Evolutionary conservation across 164 flowering plant species (phyloP).

Genomic region (Nelumbo lutea): DNA sequence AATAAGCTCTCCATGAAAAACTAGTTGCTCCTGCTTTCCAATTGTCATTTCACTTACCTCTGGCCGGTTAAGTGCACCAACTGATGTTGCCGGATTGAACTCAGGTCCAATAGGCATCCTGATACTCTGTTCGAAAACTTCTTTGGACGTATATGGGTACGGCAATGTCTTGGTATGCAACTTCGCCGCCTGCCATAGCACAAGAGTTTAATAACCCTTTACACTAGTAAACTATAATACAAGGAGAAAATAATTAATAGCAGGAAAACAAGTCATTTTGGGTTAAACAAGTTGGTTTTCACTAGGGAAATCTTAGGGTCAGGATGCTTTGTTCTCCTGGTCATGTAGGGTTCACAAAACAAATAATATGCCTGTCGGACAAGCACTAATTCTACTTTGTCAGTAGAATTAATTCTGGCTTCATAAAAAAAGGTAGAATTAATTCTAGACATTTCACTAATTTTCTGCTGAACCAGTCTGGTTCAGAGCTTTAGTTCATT

Average conservation of each 20-base stretch:
- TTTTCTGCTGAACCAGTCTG: too few species aligned
- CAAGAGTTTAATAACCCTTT: background rate
- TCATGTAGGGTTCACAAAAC: too few species aligned
- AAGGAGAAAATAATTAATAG: background rate
- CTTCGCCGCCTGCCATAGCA: constrained; percentile 64
- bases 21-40: background rate
- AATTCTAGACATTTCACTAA: too few species aligned
- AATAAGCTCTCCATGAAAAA: too few species aligned
- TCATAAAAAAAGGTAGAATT: too few species aligned
- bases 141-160: constrained; percentile 67
- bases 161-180: constrained; percentile 63
- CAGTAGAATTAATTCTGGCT: too few species aligned
- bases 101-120: constrained; percentile 96
- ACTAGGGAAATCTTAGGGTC: too few species aligned
- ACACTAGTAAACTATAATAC: background rate
- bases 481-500: too few species aligned
- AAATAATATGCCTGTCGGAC: too few species aligned
- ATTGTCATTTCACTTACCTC: constrained; percentile 41
- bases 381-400: too few species aligned
- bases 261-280: background rate
- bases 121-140: constrained; percentile 68
- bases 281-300: too few species aligned
- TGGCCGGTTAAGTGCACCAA: constrained; percentile 67
- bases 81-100: constrained; percentile 62
- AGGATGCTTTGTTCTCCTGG: too few species aligned